Percentiles rank a stretch among this genome's conserved stretches.
phyloP scores from a whole-genome alignment of 2,329 filamentous ascomycete genomes.

The Calonectria crousiana region DNA sequence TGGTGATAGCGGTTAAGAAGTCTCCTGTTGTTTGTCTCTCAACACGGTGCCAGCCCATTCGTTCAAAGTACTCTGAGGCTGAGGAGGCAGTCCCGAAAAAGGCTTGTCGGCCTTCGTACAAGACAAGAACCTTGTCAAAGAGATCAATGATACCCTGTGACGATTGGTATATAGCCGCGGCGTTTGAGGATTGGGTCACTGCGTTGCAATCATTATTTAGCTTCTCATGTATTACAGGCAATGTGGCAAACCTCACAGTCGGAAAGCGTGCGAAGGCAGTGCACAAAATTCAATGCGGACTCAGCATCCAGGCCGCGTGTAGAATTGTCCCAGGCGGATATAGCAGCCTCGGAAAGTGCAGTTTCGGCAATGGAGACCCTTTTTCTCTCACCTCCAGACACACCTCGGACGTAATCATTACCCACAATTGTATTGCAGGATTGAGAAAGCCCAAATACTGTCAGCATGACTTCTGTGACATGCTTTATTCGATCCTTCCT shows the following conservation, averaged over 20 bases:
- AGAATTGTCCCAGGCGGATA: slow-evolving; percentile 16
- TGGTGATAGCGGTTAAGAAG: slow-evolving; percentile 13
- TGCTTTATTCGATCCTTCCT: background rate
- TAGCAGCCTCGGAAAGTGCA: slow-evolving; percentile 8
- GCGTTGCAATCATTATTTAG: background rate
- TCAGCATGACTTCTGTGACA: slow-evolving; percentile 18
- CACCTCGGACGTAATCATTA: slow-evolving; percentile 20
- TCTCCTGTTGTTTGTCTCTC: slow-evolving; percentile 16
- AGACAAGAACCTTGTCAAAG: slow-evolving; percentile 14
- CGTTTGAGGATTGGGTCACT: slow-evolving; percentile 24
- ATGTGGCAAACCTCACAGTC: slow-evolving; percentile 26
- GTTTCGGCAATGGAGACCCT: slow-evolving; percentile 21
- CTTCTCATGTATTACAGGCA: background rate
- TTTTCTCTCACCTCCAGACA: slow-evolving; percentile 18
- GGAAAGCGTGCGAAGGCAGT: slow-evolving; percentile 31
- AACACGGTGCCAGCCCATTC: slow-evolving; percentile 10
- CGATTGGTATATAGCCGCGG: slow-evolving; percentile 18
- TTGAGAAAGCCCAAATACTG: slow-evolving; percentile 18
- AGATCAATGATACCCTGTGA: slow-evolving; percentile 15
- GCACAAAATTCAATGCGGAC: slow-evolving; percentile 63
- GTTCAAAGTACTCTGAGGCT: slow-evolving; percentile 11
- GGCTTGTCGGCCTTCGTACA: slow-evolving; percentile 19
- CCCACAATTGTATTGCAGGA: slow-evolving; percentile 14
- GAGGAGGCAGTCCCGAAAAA: slow-evolving; percentile 8
- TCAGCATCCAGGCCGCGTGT: slow-evolving; percentile 35